Conservation (phyloP, 306 rosid species). For the Argentina anserina region DNA sequence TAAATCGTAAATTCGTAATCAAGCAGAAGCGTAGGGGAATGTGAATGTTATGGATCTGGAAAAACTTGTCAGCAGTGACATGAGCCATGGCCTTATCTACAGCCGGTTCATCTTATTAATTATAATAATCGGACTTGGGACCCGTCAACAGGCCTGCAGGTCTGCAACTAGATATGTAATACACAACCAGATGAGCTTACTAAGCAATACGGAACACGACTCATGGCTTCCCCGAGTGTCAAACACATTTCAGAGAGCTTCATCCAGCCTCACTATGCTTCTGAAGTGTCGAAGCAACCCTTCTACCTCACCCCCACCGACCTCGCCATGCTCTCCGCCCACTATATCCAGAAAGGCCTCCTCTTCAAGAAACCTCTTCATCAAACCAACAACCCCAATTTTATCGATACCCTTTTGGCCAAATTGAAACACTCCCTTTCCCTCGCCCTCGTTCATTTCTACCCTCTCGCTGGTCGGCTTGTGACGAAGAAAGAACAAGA, state of each 20-base stretch:
- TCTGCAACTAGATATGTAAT: not conserved
- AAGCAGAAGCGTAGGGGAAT: no score
- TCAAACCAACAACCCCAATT: not conserved
- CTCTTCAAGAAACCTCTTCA: conserved; percentile 49
- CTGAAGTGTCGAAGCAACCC: conserved; percentile 25
- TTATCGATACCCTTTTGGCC: conserved; percentile 24
- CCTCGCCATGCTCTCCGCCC: conserved; percentile 36
- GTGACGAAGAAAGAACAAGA: conserved; percentile 27
- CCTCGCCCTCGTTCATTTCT: conserved; percentile 47
- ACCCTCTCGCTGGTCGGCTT: conserved; percentile 56
- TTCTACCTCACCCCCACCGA: conserved; percentile 46
- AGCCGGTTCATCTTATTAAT: no score
- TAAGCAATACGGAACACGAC: not conserved
- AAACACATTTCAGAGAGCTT: conserved; percentile 31
- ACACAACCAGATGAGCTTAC: not conserved
- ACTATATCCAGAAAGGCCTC: conserved; percentile 67
- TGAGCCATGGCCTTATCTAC: no score
- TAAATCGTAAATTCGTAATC: no score
- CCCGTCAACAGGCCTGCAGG: no score
- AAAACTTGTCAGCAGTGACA: no score
- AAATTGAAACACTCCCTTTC: conserved; percentile 55
- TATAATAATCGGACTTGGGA: no score
- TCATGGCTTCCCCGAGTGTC: conserved; percentile 7
- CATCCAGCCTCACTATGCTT: conserved; percentile 21
- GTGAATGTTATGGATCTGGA: no score